These are phyloP conservation scores for Sugiyamaella xylanicola DNA, from an alignment of 1,139 yeast genomes.

Conservation along the genomic window DNA sequence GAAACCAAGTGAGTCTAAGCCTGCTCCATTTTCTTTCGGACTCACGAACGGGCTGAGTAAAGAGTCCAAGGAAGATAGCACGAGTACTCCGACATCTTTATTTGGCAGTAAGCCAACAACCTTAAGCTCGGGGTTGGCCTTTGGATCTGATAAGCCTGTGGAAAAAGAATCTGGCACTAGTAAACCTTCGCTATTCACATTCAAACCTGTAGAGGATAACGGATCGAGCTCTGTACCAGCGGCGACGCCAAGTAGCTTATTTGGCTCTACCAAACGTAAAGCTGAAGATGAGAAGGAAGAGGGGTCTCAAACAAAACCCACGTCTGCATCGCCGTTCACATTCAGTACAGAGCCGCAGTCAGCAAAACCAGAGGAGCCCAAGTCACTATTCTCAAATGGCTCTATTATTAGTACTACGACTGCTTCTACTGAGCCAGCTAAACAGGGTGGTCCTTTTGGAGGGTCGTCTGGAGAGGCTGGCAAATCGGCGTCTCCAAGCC, in stretches of 20 bases:
- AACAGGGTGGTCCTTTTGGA: slow-evolving; percentile 14
- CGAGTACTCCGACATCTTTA: not conserved
- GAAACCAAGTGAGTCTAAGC: not conserved
- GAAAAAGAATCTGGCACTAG: not conserved
- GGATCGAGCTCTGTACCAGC: not conserved
- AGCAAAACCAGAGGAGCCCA: not conserved
- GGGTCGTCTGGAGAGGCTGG: slow-evolving; percentile 1
- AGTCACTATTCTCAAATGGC: slow-evolving; percentile 2
- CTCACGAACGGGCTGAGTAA: not conserved
- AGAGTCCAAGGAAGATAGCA: not conserved
- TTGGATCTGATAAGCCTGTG: not conserved
- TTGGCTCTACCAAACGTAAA: slow-evolving; percentile 1
- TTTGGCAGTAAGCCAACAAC: not conserved
- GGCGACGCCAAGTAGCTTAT: not conserved
- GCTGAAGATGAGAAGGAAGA: not conserved
- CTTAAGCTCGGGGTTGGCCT: not conserved
- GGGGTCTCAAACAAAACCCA: not conserved
- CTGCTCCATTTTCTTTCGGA: not conserved
- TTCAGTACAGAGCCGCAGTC: slow-evolving; percentile 12
- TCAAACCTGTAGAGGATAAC: not conserved
- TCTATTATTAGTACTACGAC: not conserved
- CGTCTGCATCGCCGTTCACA: slow-evolving; percentile 7
- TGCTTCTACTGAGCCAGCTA: not conserved
- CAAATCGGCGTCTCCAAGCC: slow-evolving; percentile 7
- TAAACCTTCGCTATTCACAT: not conserved